Conservation (phyloP, 306 rosid genomes). For the Luffa aegyptiaca region DNA sequence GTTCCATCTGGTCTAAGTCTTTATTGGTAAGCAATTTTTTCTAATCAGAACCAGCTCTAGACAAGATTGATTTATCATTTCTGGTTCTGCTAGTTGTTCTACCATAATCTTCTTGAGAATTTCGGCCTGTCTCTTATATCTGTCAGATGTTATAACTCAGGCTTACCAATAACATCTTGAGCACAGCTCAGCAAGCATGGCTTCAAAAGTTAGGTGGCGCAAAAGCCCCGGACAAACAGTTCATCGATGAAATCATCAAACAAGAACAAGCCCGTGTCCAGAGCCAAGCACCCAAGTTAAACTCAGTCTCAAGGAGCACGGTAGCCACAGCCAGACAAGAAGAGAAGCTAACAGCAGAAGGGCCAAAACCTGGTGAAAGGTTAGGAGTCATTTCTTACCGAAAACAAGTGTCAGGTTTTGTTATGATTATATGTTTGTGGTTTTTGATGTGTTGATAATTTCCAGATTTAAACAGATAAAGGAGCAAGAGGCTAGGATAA, state of each 20-base stretch:
- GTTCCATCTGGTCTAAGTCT: conserved; percentile 99
- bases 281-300: conserved; percentile 36
- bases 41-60: not conserved
- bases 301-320: conserved; percentile 12
- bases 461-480: conserved; percentile 72
- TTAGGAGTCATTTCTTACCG: conserved; percentile 9
- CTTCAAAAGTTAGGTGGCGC: conserved; percentile 95
- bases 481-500: conserved; percentile 73
- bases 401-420: not conserved
- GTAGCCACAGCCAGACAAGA: conserved; percentile 29
- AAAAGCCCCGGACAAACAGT: conserved; percentile 37
- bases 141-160: conserved; percentile 30
- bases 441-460: conserved; percentile 15
- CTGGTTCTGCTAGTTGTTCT: not conserved
- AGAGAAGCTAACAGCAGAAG: conserved; percentile 40
- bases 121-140: not conserved
- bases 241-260: conserved; percentile 28
- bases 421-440: conserved; percentile 5
- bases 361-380: conserved; percentile 81
- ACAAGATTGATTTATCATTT: not conserved
- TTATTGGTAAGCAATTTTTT: conserved; percentile 60
- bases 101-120: not conserved
- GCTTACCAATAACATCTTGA: conserved; percentile 88
- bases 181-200: conserved; percentile 95
- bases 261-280: conserved; percentile 36